phyloP scores from a whole-genome alignment of 805 yeast genomes.

The Pichia thaimueangensis region DNA sequence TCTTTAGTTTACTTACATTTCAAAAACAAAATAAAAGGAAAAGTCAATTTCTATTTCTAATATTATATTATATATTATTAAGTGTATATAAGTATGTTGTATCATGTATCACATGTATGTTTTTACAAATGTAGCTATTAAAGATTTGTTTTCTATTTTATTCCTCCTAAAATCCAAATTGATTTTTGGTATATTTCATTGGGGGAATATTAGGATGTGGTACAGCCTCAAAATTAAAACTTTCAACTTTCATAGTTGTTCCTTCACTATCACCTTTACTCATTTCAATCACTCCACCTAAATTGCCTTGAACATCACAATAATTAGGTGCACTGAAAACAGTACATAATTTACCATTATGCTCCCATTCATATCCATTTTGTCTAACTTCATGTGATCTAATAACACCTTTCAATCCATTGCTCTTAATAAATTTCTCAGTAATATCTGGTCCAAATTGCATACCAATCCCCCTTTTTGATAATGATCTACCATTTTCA shows the following conservation, averaged over 20 bases:
- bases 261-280: not conserved
- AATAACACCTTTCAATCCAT: constrained; percentile 70
- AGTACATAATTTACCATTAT: constrained; percentile 77
- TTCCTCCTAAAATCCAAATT: constrained; percentile 31
- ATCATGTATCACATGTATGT: too few relatives aligned
- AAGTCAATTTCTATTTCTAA: too few relatives aligned
- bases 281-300: constrained; percentile 84
- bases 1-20: too few relatives aligned
- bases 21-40: too few relatives aligned
- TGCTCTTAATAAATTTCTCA: constrained; percentile 61
- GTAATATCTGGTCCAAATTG: constrained; percentile 98
- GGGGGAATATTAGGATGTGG: constrained; percentile 90
- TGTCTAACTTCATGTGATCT: constrained; percentile 94
- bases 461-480: constrained; percentile 91
- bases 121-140: too few relatives aligned
- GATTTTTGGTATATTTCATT: constrained; percentile 73
- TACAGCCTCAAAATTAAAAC: constrained; percentile 67
- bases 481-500: constrained; percentile 70
- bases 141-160: not conserved
- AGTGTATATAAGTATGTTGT: too few relatives aligned
- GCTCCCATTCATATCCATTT: constrained; percentile 86
- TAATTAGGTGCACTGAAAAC: constrained; percentile 98
- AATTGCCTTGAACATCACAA: constrained; percentile 87
- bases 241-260: constrained; percentile 31
- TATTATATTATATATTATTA: too few relatives aligned